Evolutionary conservation across 2,329 filamentous ascomycete species (phyloP).

Genomic region (Pseudonectria buxi): DNA sequence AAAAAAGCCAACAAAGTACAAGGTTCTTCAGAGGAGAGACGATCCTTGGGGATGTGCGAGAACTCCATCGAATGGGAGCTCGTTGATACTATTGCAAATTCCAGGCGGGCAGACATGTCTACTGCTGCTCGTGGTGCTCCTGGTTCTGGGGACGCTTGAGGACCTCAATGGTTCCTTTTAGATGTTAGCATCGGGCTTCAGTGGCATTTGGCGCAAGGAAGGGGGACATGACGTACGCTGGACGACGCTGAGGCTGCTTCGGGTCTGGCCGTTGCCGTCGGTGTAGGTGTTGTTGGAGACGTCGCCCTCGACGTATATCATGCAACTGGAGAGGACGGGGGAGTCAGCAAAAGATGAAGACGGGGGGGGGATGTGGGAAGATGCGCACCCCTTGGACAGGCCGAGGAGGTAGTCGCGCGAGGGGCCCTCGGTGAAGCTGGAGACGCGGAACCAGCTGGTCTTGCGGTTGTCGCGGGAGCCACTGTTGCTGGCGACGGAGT

Average conservation of each 20-base stretch:
- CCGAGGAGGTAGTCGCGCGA: slow-evolving; percentile 64
- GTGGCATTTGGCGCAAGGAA: no score
- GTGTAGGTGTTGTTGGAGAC: slow-evolving; percentile 61
- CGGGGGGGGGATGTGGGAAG: slow-evolving; percentile 17
- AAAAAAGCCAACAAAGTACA: no score
- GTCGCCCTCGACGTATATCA: slow-evolving; percentile 80
- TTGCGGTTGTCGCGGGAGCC: slow-evolving; percentile 64
- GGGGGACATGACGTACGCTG: no score
- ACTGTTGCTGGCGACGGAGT: slow-evolving; percentile 63
- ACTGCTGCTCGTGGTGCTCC: slow-evolving; percentile 10
- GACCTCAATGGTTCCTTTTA: slow-evolving; percentile 39
- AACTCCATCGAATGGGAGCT: no score
- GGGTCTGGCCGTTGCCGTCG: slow-evolving; percentile 63
- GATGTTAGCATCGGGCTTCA: slow-evolving; percentile 9
- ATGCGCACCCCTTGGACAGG: slow-evolving; percentile 83
- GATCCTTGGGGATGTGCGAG: no score
- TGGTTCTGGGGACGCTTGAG: slow-evolving; percentile 33
- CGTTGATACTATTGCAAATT: background rate
- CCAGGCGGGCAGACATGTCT: background rate
- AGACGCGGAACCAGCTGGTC: slow-evolving; percentile 80
- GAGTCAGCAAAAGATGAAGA: slow-evolving; percentile 8
- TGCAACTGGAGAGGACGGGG: slow-evolving; percentile 46
- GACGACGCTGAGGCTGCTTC: slow-evolving; percentile 59
- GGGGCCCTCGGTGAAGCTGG: slow-evolving; percentile 65
- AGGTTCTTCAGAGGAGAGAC: no score